Evolutionary conservation across 495 filamentous ascomycete genomes (phyloP).

Genomic region (Penicillium longicatenatum): DNA sequence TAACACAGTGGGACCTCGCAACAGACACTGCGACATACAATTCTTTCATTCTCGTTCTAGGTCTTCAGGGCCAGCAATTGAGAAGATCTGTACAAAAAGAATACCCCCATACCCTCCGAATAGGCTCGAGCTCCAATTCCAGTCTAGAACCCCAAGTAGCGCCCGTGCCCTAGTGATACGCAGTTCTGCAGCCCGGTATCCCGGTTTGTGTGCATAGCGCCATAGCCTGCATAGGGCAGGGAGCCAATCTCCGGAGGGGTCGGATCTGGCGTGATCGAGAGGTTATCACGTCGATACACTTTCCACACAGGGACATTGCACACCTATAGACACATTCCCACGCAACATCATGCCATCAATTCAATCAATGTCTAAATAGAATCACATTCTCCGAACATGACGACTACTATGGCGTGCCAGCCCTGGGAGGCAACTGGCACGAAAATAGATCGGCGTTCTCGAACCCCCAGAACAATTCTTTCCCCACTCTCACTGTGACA

Average conservation of each 20-base stretch:
- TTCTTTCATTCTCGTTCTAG: neutral
- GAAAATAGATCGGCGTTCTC: slow-evolving; percentile 6
- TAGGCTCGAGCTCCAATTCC: neutral
- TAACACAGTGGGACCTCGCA: neutral
- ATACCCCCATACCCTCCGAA: neutral
- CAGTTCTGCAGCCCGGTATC: slow-evolving; percentile 11
- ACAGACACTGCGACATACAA: neutral
- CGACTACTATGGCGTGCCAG: neutral
- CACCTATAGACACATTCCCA: neutral
- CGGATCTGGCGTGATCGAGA: slow-evolving; percentile 19
- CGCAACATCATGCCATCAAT: neutral
- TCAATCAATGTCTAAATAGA: neutral
- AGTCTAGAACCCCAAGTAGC: neutral
- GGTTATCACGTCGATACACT: neutral
- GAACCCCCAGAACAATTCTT: slow-evolving; percentile 5
- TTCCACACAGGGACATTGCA: neutral
- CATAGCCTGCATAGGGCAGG: slow-evolving; percentile 4
- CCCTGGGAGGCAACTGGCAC: neutral
- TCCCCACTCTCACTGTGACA: slow-evolving; percentile 19
- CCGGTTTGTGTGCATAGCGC: slow-evolving; percentile 13
- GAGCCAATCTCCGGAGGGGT: slow-evolving; percentile 24
- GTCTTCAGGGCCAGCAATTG: neutral
- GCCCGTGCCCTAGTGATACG: neutral
- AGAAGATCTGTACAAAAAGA: neutral
- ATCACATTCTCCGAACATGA: neutral